Evolutionary conservation across 208 protist species (phyloP).

Genomic region (Zelonia costaricensis): DNA sequence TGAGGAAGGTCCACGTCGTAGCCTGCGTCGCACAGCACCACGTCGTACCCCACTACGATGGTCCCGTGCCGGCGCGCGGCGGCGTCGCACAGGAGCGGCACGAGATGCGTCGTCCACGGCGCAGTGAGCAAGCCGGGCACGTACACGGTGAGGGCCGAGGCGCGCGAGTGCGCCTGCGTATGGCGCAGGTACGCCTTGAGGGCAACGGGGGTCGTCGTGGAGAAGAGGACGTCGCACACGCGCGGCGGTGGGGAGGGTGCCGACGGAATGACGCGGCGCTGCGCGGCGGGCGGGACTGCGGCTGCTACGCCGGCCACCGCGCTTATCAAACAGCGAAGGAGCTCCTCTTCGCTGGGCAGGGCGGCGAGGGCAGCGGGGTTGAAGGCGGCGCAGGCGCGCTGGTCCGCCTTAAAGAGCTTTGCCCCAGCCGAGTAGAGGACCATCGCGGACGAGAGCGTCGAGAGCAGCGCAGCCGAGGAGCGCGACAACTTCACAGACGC

Average conservation of each 20-base stretch:
- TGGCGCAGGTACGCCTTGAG: constrained; percentile 14
- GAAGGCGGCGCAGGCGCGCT: neutral
- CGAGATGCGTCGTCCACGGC: constrained; percentile 22
- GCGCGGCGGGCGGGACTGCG: neutral
- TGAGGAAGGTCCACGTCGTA: constrained; percentile 24
- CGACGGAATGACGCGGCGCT: neutral
- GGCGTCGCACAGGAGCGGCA: constrained; percentile 7
- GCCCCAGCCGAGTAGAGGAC: neutral
- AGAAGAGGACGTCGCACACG: constrained; percentile 6
- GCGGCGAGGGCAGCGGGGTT: neutral
- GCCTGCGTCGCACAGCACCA: constrained; percentile 9
- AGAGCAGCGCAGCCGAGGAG: constrained; percentile 1
- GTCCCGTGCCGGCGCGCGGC: constrained; percentile 6
- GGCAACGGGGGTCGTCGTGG: constrained; percentile 15
- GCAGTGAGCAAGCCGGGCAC: constrained; percentile 28
- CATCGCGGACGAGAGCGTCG: neutral
- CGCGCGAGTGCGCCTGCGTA: neutral
- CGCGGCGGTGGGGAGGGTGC: neutral
- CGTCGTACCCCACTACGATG: constrained; percentile 23
- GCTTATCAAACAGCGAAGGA: neutral
- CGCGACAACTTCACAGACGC: neutral
- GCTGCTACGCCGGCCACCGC: neutral
- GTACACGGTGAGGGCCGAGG: constrained; percentile 11
- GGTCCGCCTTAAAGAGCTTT: constrained; percentile 1
- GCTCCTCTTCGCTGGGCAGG: constrained; percentile 2